Percentiles rank a stretch among this genome's conserved stretches.
Conservation (phyloP, 163 green algal species). For the Chloroidium sp. region DNA sequence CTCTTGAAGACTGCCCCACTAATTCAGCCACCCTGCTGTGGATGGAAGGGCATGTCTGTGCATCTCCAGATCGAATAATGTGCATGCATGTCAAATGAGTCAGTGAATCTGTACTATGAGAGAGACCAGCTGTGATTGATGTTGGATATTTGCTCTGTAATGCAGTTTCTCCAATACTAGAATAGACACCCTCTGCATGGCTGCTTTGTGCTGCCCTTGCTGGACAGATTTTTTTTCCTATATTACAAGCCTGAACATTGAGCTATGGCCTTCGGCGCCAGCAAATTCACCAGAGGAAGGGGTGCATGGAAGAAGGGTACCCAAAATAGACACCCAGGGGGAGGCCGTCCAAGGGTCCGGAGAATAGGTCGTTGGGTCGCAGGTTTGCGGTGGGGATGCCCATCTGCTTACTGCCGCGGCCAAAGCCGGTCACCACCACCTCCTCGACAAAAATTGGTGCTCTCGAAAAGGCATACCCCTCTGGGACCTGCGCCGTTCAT, state of each 20-base stretch:
- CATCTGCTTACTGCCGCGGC: conserved; percentile 79
- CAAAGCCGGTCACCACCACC: conserved; percentile 74
- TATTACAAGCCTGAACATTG: too few species aligned
- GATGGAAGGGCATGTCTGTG: too few species aligned
- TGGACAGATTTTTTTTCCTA: neutral
- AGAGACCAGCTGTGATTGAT: too few species aligned
- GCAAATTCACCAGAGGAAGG: too few species aligned
- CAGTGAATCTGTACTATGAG: too few species aligned
- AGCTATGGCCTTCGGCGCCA: too few species aligned
- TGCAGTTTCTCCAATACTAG: too few species aligned
- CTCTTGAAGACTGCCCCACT: too few species aligned
- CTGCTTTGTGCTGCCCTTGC: neutral
- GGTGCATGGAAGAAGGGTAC: conserved; percentile 15
- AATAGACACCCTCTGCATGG: neutral
- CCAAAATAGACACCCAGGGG: conserved; percentile 82
- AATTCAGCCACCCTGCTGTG: too few species aligned
- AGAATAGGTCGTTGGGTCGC: conserved; percentile 39
- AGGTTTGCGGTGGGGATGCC: conserved; percentile 88
- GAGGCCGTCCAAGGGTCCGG: conserved; percentile 36
- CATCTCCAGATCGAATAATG: too few species aligned
- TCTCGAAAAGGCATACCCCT: conserved; percentile 46
- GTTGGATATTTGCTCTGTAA: too few species aligned
- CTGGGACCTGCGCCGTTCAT: conserved; percentile 47
- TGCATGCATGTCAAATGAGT: too few species aligned
- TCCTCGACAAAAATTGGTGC: conserved; percentile 61